Evolutionary conservation across 805 yeast species (phyloP), one percentile per base, ranked within the genome.

Genomic region (Wickerhamiella hasegawae): DNA sequence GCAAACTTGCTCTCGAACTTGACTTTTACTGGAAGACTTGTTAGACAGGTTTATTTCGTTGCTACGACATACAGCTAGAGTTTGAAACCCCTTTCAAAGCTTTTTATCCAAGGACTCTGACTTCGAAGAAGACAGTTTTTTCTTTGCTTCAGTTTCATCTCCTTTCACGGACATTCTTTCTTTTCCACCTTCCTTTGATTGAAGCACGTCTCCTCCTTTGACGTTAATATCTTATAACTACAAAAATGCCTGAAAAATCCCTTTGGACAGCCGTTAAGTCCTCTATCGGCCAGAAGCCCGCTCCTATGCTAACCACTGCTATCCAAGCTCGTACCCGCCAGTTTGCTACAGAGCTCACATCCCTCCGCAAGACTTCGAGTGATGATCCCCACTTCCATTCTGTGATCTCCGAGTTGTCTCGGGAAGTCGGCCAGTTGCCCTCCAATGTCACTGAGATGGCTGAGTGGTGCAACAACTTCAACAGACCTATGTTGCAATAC

Each of bases 401-500:
- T 6, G 28, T 25, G 14, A 25, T 25, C 14, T 12, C 14, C 14
- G 28, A 25, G 8, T 12, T 25, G 14, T 16, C 11, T n/a, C 28
- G 28, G 6, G 16, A 12, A 5, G 28, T 16, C 14, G 16, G 14
- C 16, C 28, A 25, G 28, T 25, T 25, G 11, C 28, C 28, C 5
- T 8, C 14, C 14, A 6, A 12, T n/a, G n/a, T n/a, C n/a, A n/a
- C n/a, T n/a, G n/a, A n/a, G n/a, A n/a, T n/a, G n/a, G 24, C 10
- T 8, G 32, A 36, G 5, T 39, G 42, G 42, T 39, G 40, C 30
- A 32, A 32, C 28, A 21, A 32, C 15, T 27, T 35, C 8, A 23
- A 22, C 14, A 36, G 31, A 18, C 38, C 38, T 15, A 28, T 39
- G 12, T 24, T 33, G 17, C 19, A 24, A 12, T 39, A 39, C 30